Evolutionary conservation across 805 yeast species (phyloP).

Genomic region (Jamesozyma rosinii): DNA sequence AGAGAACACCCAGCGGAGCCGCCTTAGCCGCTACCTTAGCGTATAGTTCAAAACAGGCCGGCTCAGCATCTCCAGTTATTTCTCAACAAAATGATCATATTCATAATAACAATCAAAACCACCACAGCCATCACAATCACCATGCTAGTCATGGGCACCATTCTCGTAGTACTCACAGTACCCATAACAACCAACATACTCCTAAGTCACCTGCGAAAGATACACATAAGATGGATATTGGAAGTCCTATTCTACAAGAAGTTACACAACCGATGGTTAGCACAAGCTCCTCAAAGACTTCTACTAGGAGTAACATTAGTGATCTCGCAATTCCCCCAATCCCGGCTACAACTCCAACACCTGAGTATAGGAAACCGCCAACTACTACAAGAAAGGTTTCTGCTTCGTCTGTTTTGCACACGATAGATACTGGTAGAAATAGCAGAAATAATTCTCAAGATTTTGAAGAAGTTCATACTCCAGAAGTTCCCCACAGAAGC

Average conservation of each 20-base stretch:
- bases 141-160: background rate
- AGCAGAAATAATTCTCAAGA: background rate
- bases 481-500: background rate
- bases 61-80: background rate
- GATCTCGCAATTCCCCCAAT: background rate
- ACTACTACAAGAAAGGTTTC: background rate
- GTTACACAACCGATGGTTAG: background rate
- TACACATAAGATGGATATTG: background rate
- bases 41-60: slow-evolving; percentile 11
- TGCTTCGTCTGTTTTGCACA: background rate
- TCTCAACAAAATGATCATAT: background rate
- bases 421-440: background rate
- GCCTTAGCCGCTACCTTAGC: slow-evolving; percentile 22
- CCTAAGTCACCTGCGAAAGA: background rate
- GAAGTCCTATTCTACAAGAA: background rate
- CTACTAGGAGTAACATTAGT: background rate
- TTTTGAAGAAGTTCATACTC: background rate
- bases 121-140: background rate
- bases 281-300: background rate
- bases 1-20: slow-evolving; percentile 15
- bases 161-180: background rate
- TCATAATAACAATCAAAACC: background rate
- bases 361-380: background rate
- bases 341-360: background rate
- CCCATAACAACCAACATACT: background rate